Conservation (phyloP, 257 asterid species). For the Solanum ossicruentum region DNA sequence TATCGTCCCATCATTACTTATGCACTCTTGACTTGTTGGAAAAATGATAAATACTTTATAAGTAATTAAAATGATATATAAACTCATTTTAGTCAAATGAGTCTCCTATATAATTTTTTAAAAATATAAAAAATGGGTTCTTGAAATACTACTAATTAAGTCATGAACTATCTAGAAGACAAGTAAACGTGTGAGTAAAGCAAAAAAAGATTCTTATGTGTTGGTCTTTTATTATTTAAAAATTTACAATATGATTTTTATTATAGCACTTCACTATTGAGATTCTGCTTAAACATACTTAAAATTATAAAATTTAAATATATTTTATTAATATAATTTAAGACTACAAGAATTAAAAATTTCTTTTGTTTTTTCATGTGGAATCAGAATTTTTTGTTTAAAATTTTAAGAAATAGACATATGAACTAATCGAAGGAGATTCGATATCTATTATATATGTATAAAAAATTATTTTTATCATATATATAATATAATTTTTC, state of each 20-base stretch:
- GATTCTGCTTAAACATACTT: not conserved
- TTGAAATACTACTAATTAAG: not conserved
- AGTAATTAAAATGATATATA: not conserved
- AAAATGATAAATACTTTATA: not conserved
- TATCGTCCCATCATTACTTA: not conserved
- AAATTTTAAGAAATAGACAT: too few relatives aligned
- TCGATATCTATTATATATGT: too few relatives aligned
- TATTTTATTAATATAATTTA: not conserved
- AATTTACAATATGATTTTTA: too few relatives aligned
- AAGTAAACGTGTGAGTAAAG: not conserved
- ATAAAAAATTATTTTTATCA: too few relatives aligned
- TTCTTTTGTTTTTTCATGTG: too few relatives aligned
- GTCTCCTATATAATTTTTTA: too few relatives aligned
- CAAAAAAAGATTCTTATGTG: not conserved
- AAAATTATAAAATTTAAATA: not conserved
- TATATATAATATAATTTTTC: too few relatives aligned
- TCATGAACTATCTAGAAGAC: not conserved
- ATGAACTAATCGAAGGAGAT: too few relatives aligned
- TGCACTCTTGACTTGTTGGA: not conserved
- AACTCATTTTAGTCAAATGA: not conserved
- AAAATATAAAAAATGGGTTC: not conserved
- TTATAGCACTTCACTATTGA: too few relatives aligned
- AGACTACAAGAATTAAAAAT: too few relatives aligned
- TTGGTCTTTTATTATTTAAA: too few relatives aligned
- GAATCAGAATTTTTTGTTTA: too few relatives aligned